phyloP scores from a whole-genome alignment of 129 eudicot genomes.

The Arctium minus region DNA sequence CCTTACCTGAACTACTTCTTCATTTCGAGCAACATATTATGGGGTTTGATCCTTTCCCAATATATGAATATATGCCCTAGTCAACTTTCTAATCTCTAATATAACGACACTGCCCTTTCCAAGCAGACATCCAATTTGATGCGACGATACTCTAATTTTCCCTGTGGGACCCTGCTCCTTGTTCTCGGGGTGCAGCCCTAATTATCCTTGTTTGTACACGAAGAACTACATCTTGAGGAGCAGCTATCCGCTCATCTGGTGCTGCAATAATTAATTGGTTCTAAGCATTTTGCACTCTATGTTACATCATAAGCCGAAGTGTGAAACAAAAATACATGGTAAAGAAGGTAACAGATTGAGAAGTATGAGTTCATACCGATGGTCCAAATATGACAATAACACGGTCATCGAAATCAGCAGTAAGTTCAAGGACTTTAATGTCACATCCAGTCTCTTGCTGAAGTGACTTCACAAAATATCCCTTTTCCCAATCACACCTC shows the following conservation, averaged over 20 bases:
- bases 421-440: constrained; percentile 68
- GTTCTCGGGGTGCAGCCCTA: constrained; percentile 77
- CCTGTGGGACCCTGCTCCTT: constrained; percentile 40
- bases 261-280: constrained; percentile 36
- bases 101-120: constrained; percentile 93
- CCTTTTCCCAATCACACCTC: constrained; percentile 95
- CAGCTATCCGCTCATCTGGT: constrained; percentile 82
- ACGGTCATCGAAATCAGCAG: constrained; percentile 74
- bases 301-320: background rate
- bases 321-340: background rate
- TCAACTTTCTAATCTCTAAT: constrained; percentile 81
- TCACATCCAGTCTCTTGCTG: constrained; percentile 95
- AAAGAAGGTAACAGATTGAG: background rate
- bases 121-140: constrained; percentile 94
- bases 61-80: constrained; percentile 87
- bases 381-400: constrained; percentile 84
- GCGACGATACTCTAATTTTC: constrained; percentile 70
- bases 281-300: background rate
- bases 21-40: constrained; percentile 66
- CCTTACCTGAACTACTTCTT: constrained; percentile 88
- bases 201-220: constrained; percentile 81
- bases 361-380: constrained; percentile 42
- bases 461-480: constrained; percentile 65
- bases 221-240: constrained; percentile 87
- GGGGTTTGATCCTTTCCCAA: constrained; percentile 85